Evolutionary conservation across 176 grass and related monocot species (phyloP), one percentile per base, ranked within the genome.

Genomic region (Musa troglodytarum): DNA sequence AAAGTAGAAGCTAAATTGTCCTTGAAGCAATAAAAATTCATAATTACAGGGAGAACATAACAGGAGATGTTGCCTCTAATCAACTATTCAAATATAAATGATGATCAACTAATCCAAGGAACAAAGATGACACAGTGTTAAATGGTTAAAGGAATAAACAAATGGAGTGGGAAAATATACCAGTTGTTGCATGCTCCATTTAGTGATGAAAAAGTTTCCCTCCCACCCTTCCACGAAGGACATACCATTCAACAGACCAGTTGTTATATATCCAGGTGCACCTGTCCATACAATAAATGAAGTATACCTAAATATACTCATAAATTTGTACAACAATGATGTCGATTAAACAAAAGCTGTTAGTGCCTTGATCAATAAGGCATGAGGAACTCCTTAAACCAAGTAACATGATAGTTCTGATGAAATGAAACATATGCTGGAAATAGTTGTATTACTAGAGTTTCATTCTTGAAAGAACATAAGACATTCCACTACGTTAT

Each of bases 151-250:
- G 20, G 20, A 70, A 25, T 22, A 65, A 70, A 22, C 8, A 70
- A 57, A 34, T 2, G 1, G 10, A 7, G 10, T 43, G 24, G 23
- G 73, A 79, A 88, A 68, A 43, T 24, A 85, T 93, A 98, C 94
- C 88, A 98, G 83, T 80, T 93, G 90, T 84, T 98, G 94, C 90
- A 98, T 98, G 53, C 88, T 89, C 94, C 94, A 91, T 74, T 91
- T 98, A 74, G 90, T 88, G 78, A 93, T 91, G 77, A 98, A 98
- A 87, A 98, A 98, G 49, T 85, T 91, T 49, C 81, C 87, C 77
- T 93, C 84, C 87, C 90, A 98, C 72, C 94, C 94, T 91, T 98
- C 90, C 20, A 98, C 90, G 66, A 98, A 93, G 76, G 94, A 98
- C 82, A 88, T 90, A 65, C 94, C 94, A 82, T 98, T 98, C 68